Percentiles rank a stretch among this genome's conserved stretches.
Evolutionary conservation across 345 rosid species (phyloP).

Genomic region (Heritiera fomes): DNA sequence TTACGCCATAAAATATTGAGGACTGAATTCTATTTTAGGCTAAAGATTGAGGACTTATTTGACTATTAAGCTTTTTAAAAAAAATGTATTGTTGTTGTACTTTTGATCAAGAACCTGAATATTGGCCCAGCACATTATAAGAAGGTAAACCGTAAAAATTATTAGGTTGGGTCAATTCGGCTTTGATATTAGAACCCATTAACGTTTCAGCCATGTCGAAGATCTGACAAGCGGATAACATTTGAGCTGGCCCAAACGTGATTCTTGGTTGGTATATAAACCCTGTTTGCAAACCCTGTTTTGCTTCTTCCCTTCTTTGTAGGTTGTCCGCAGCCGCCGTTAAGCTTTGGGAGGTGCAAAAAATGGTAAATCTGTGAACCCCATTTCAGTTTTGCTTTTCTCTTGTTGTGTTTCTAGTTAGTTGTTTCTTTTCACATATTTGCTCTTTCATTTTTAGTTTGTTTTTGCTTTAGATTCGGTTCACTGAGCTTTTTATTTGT

Average conservation of each 20-base stretch:
- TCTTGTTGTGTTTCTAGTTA: background rate
- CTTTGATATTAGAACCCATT: background rate
- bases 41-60: too few species aligned
- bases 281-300: background rate
- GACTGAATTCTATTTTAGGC: too few species aligned
- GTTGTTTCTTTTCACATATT: background rate
- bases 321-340: conserved; percentile 18
- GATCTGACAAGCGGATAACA: background rate
- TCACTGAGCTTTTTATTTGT: background rate
- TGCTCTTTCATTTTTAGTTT: conserved; percentile 1
- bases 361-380: conserved; percentile 12
- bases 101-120: too few species aligned
- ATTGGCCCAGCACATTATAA: too few species aligned
- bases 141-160: too few species aligned
- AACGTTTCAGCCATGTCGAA: background rate
- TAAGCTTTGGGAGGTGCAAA: background rate
- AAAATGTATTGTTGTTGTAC: too few species aligned
- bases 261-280: background rate
- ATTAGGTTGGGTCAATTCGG: background rate
- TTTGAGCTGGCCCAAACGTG: background rate
- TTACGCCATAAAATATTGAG: too few species aligned
- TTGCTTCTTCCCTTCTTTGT: background rate
- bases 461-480: background rate
- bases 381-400: background rate
- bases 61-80: too few species aligned